Evolutionary conservation across 2,329 filamentous ascomycete genomes (phyloP).

Genomic region (Immersiporthe knoxdaviesiana): DNA sequence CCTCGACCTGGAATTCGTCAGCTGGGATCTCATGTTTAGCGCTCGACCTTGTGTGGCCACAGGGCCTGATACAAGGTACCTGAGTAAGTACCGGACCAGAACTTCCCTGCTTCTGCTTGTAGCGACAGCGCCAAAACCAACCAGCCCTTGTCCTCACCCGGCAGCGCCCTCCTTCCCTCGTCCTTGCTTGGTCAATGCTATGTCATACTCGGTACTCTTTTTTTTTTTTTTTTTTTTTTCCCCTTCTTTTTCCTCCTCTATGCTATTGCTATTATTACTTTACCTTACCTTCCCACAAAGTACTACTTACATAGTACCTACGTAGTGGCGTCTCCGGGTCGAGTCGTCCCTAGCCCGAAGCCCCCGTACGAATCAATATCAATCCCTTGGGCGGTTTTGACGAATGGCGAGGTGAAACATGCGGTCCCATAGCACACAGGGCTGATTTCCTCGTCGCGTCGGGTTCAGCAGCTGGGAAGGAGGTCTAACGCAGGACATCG

Average conservation of each 20-base stretch:
- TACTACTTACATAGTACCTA: not conserved
- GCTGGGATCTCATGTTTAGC: not conserved
- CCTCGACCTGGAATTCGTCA: conserved; percentile 9
- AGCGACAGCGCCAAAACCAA: not conserved
- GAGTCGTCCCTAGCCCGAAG: not conserved
- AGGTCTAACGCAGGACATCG: not conserved
- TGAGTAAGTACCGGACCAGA: not conserved
- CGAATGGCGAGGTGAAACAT: not conserved
- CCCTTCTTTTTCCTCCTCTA: not conserved
- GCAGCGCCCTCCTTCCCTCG: not conserved
- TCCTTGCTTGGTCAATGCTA: not conserved
- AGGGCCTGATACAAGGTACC: not conserved
- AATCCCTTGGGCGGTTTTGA: not conserved
- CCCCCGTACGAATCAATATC: not conserved
- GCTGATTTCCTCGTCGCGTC: not conserved
- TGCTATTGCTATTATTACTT: not conserved
- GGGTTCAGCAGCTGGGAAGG: not conserved
- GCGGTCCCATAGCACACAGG: not conserved
- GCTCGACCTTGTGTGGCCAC: not conserved
- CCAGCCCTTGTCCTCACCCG: not conserved
- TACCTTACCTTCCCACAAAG: no score
- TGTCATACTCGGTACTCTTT: not conserved
- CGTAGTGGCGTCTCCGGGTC: not conserved
- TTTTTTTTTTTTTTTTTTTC: no score
- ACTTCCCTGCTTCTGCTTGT: not conserved